These are phyloP conservation scores for Acephala macrosclerotiorum DNA, from an alignment of 2,329 filamentous ascomycete genomes.

Conservation along the genomic window DNA sequence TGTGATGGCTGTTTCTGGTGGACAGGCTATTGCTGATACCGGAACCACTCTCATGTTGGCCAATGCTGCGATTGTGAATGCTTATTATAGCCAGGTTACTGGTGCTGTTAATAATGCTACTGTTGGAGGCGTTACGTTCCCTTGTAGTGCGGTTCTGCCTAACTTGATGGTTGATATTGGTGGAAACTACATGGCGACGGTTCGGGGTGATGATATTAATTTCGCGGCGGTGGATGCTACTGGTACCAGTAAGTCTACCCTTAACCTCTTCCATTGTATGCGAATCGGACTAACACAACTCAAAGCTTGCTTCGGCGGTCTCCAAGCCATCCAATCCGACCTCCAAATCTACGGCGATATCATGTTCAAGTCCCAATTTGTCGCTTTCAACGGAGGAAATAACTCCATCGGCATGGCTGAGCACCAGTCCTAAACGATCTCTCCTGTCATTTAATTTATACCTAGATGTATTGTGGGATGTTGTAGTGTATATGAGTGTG, in stretches of 20 bases:
- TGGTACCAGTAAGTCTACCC: slow-evolving; percentile 55
- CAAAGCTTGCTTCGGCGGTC: slow-evolving; percentile 69
- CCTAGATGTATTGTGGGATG: neutral
- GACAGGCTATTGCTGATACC: slow-evolving; percentile 51
- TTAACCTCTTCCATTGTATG: neutral
- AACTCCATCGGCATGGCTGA: slow-evolving; percentile 59
- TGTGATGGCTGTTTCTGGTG: slow-evolving; percentile 66
- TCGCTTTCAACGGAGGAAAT: slow-evolving; percentile 64
- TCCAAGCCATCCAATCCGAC: slow-evolving; percentile 64
- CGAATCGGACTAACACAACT: slow-evolving; percentile 18
- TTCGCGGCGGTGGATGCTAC: slow-evolving; percentile 55
- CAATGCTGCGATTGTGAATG: slow-evolving; percentile 46
- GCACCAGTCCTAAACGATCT: slow-evolving; percentile 36
- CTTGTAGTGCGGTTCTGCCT: slow-evolving; percentile 46
- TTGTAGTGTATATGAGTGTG: slow-evolving; percentile 15
- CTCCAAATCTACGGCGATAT: slow-evolving; percentile 70
- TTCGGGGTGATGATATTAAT: slow-evolving; percentile 53
- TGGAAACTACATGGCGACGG: slow-evolving; percentile 54
- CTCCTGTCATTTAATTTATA: neutral
- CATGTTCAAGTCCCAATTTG: slow-evolving; percentile 68
- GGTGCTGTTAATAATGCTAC: slow-evolving; percentile 46
- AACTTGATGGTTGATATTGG: slow-evolving; percentile 48
- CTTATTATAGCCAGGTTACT: slow-evolving; percentile 49
- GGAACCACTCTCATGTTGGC: slow-evolving; percentile 53
- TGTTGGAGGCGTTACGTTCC: slow-evolving; percentile 49